phyloP scores from a whole-genome alignment of 2,329 filamentous ascomycete genomes.

The Fusarium sp. region DNA sequence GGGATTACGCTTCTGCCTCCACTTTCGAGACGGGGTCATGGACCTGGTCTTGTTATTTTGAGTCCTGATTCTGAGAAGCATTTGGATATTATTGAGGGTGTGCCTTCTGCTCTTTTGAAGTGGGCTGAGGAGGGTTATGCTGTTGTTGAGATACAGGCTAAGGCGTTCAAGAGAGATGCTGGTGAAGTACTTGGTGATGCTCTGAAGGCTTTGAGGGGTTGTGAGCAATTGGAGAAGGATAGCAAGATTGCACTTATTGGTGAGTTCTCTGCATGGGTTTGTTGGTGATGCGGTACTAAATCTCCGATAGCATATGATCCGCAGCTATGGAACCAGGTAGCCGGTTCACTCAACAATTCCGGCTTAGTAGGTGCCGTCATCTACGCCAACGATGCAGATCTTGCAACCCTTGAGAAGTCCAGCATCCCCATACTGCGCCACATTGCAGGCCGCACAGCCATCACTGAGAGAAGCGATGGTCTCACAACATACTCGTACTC shows the following conservation, averaged over 20 bases:
- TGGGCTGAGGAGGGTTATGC: slow-evolving; percentile 79
- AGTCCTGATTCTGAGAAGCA: slow-evolving; percentile 11
- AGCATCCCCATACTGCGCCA: slow-evolving; percentile 36
- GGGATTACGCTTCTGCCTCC: slow-evolving; percentile 49
- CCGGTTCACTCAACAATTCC: neutral
- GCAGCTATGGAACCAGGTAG: slow-evolving; percentile 40
- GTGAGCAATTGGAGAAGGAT: slow-evolving; percentile 51
- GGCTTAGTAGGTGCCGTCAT: slow-evolving; percentile 24
- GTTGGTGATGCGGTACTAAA: neutral
- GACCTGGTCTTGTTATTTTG: slow-evolving; percentile 54
- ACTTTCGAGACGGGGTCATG: slow-evolving; percentile 53
- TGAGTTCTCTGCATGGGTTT: slow-evolving; percentile 27
- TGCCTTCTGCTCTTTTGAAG: slow-evolving; percentile 70
- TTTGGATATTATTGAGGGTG: slow-evolving; percentile 45
- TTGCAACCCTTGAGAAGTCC: neutral
- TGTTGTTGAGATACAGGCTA: slow-evolving; percentile 65
- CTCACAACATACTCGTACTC: slow-evolving; percentile 57
- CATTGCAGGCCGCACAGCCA: slow-evolving; percentile 22
- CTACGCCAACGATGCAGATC: slow-evolving; percentile 32
- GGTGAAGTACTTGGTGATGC: slow-evolving; percentile 31
- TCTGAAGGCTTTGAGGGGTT: slow-evolving; percentile 35
- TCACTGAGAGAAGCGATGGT: neutral
- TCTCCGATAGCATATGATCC: slow-evolving; percentile 26
- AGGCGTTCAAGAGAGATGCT: slow-evolving; percentile 11
- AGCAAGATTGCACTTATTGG: slow-evolving; percentile 56